phyloP scores from a whole-genome alignment of 805 yeast genomes.

The Starmerella stigmatis region DNA sequence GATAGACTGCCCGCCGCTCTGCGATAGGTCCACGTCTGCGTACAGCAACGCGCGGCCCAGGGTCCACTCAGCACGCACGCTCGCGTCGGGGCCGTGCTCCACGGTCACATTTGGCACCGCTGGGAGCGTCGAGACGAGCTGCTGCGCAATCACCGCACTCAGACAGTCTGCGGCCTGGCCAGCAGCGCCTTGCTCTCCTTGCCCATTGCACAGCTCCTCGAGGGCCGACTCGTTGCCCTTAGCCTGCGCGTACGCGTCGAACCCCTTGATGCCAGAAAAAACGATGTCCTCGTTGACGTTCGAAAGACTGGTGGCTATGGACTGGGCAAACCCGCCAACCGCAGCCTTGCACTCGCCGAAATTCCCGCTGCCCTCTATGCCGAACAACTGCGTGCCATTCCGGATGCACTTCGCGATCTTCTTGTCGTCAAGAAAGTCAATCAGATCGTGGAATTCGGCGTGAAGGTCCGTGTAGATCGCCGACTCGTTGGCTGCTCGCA shows the following conservation, averaged over 20 bases:
- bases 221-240: background rate
- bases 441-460: conserved; percentile 7
- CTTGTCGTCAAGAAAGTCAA: conserved; percentile 6
- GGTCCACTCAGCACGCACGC: conserved; percentile 39
- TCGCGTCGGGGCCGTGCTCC: conserved; percentile 32
- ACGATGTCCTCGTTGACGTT: conserved; percentile 28
- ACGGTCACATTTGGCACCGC: conserved; percentile 28
- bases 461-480: conserved; percentile 9
- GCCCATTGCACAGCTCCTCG: background rate
- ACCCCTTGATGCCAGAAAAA: background rate
- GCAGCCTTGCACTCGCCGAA: conserved; percentile 39
- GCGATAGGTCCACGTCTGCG: conserved; percentile 43
- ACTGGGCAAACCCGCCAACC: conserved; percentile 38
- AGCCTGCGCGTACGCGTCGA: background rate
- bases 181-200: background rate
- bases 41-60: conserved; percentile 53
- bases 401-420: conserved; percentile 11
- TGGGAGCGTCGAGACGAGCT: conserved; percentile 6
- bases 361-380: conserved; percentile 40
- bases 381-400: background rate
- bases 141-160: conserved; percentile 42
- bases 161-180: conserved; percentile 34
- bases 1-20: conserved; percentile 22
- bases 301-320: conserved; percentile 33
- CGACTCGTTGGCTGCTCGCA: conserved; percentile 6